Conservation (phyloP, 306 rosid species). For the Malus asiatica region DNA sequence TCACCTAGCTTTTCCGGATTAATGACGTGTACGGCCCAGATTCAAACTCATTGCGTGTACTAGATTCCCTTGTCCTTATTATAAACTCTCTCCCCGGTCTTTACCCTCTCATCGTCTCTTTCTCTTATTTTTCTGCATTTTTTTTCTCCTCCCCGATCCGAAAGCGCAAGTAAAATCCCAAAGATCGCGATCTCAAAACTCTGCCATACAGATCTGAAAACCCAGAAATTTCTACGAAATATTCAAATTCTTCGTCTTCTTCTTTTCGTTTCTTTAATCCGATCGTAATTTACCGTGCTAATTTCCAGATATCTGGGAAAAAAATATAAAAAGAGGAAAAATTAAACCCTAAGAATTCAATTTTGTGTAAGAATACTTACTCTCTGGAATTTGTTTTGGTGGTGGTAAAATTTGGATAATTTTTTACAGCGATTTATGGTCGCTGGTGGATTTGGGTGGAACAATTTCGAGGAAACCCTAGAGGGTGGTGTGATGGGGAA, state of each 20-base stretch:
- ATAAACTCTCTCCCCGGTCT: background rate
- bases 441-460: constrained; percentile 30
- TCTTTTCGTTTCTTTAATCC: background rate
- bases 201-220: constrained; percentile 17
- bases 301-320: constrained; percentile 14
- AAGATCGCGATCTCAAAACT: background rate
- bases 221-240: background rate
- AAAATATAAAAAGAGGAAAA: constrained; percentile 1
- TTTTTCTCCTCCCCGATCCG: background rate
- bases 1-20: constrained; percentile 22
- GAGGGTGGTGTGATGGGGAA: constrained; percentile 39
- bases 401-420: background rate
- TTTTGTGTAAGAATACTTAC: background rate
- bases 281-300: background rate
- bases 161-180: background rate
- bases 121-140: background rate
- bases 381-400: no score
- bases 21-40: constrained; percentile 75
- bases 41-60: constrained; percentile 22
- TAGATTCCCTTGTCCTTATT: constrained; percentile 24
- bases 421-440: constrained; percentile 39
- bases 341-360: constrained; percentile 14
- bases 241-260: background rate
- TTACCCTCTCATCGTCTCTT: background rate
- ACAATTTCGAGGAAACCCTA: constrained; percentile 19